A percentile compares a stretch with the other conserved stretches of the same genome.
phyloP scores from a whole-genome alignment of 75 land plant species.

The Gnetum montanum region DNA sequence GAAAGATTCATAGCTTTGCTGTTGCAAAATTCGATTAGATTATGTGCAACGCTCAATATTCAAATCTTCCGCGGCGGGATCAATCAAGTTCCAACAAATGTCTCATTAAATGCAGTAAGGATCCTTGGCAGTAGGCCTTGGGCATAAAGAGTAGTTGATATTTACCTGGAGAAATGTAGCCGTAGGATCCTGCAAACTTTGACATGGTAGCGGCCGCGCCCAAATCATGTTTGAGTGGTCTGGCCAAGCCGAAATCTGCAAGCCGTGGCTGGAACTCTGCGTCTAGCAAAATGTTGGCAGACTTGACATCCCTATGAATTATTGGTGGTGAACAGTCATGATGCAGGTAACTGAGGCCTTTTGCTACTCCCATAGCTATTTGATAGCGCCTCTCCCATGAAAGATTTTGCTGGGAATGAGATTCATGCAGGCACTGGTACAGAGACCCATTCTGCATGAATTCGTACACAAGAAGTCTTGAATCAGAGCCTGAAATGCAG shows the following conservation, averaged over 20 bases:
- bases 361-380: conserved; percentile 49
- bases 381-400: conserved; percentile 47
- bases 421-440: conserved; percentile 46
- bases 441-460: conserved; percentile 40
- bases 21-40: no score
- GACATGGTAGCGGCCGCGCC: conserved; percentile 48
- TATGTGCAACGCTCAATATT: no score
- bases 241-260: conserved; percentile 70
- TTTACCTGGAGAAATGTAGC: conserved; percentile 27
- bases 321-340: conserved; percentile 52
- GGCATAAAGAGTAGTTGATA: no score
- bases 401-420: conserved; percentile 7
- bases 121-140: no score
- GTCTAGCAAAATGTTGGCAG: conserved; percentile 59
- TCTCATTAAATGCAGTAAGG: no score
- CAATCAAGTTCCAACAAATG: no score
- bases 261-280: conserved; percentile 29
- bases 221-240: conserved; percentile 9
- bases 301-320: conserved; percentile 62
- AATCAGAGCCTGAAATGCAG: no score
- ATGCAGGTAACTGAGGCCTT: conserved; percentile 66
- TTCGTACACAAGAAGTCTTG: conserved; percentile 43
- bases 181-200: conserved; percentile 57
- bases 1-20: no score
- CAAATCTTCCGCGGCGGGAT: no score